These are phyloP conservation scores for Eudorina sp. DNA, from an alignment of 139 green algal species.

Conservation along the genomic window DNA sequence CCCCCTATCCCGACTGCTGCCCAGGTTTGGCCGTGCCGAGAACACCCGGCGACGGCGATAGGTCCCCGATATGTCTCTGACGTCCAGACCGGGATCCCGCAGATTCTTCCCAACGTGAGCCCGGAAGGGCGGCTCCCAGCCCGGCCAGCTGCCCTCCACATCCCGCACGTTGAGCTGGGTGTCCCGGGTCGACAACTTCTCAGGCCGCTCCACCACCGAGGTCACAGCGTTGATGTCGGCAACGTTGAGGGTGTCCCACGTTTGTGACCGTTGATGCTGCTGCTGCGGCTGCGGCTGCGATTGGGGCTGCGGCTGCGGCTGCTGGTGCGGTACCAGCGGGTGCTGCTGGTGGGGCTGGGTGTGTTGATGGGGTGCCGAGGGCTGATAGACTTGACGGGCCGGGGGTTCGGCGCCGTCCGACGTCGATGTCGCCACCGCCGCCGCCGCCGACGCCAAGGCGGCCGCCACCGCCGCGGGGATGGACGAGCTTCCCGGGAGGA, in stretches of 20 bases:
- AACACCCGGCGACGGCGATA: background rate
- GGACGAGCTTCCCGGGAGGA: constrained; percentile 5
- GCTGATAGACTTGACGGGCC: background rate
- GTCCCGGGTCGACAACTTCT: background rate
- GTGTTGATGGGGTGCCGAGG: background rate
- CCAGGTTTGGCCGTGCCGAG: background rate
- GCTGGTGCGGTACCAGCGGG: background rate
- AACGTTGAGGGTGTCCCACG: background rate
- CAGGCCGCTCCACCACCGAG: background rate
- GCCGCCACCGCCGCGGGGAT: background rate
- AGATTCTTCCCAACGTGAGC: constrained; percentile 48
- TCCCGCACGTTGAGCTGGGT: constrained; percentile 13
- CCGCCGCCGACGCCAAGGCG: background rate
- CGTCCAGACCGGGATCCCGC: constrained; percentile 53
- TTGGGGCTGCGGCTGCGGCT: background rate
- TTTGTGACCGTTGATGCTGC: no score
- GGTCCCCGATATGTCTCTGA: constrained; percentile 16
- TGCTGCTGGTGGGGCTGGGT: background rate
- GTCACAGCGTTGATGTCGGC: constrained; percentile 15
- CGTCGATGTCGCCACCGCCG: background rate
- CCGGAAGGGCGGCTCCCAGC: constrained; percentile 55
- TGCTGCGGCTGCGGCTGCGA: background rate
- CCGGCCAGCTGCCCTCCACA: constrained; percentile 38
- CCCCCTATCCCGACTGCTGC: no score
- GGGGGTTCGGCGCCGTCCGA: background rate